A percentile compares a stretch with the other conserved stretches of the same genome.
Conservation (phyloP, 2,329 filamentous ascomycete species). For the Cordyceps tenuipes region DNA sequence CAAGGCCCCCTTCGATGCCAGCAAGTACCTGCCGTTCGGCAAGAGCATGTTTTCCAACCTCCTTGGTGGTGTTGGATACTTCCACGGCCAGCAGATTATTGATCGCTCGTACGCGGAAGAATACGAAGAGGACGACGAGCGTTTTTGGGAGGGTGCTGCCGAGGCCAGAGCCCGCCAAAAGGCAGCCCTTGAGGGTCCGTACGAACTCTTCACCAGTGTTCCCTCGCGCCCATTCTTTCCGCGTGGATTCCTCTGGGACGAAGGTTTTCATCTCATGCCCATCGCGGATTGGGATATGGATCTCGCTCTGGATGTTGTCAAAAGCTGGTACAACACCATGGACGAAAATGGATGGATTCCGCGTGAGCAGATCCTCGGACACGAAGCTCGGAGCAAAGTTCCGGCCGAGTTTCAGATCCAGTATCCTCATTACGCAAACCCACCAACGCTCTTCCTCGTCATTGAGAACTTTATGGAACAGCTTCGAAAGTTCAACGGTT, state of each 20-base stretch:
- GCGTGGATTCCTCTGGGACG: constrained; percentile 93
- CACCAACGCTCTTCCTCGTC: constrained; percentile 86
- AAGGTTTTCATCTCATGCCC: constrained; percentile 89
- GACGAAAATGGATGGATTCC: constrained; percentile 97
- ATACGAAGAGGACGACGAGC: constrained; percentile 91
- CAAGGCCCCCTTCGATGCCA: constrained; percentile 64
- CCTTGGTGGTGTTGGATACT: constrained; percentile 89
- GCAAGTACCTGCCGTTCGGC: constrained; percentile 70
- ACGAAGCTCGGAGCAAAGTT: constrained; percentile 90
- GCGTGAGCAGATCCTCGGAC: constrained; percentile 87
- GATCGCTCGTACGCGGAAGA: constrained; percentile 87
- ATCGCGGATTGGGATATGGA: constrained; percentile 93
- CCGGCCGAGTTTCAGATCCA: constrained; percentile 88
- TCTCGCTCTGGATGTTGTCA: constrained; percentile 76
- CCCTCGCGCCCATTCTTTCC: constrained; percentile 95
- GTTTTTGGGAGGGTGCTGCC: constrained; percentile 89
- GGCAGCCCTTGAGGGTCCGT: constrained; percentile 69
- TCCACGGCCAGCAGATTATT: constrained; percentile 79
- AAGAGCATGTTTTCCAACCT: constrained; percentile 92
- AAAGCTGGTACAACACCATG: constrained; percentile 94
- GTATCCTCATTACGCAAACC: constrained; percentile 96
- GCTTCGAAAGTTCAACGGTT: constrained; percentile 50
- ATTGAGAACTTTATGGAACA: constrained; percentile 78
- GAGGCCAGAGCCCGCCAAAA: constrained; percentile 63
- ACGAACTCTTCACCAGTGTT: constrained; percentile 82